Evolutionary conservation across 768 basidiomycete species (phyloP), one percentile per base, ranked within the genome.

Genomic region (Agrocybe pediades): DNA sequence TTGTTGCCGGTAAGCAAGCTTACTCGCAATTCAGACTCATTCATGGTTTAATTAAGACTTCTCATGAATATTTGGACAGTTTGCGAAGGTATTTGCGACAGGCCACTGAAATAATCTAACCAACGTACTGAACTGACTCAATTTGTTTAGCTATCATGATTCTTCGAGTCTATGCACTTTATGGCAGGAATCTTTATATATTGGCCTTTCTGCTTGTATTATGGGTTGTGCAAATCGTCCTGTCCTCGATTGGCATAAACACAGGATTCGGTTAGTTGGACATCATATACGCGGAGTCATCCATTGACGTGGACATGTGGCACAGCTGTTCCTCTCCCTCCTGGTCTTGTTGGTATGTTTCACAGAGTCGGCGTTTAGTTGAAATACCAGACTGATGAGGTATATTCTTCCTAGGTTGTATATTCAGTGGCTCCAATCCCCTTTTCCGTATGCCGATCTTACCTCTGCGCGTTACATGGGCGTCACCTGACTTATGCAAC

Each of bases 141-240:
- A 3, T 5, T 30, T 16, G 9, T 20, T 15, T 39, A 71, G 69
- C 66, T 24, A 61, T 69, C 25, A 69, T 71, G 69, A 68, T 71
- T 29, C 59, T 71, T 16, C 65, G 69, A 1, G 61, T 71, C 11
- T 69, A 61, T 55, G 69, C 69, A 3, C 54, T 71, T 7, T 71
- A 68, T 44, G 57, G 59, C 11, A 61, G 65, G 11, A 25, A 20
- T 19, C 62, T 54, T 23, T 16, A 44, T 20, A 39, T 71, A n/a
- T 36, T 68, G 11, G 24, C 20, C 6, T 51, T 63, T 29, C 45
- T 71, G 24, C 40, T 66, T 27, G 21, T 57, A 1, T 46, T 71
- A 7, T 68, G 63, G 68, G 29, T 54, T 0, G 52, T 26, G 1
- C 69, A 71, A 51, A 64, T 71, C 25, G 44, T 55, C 6, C 41